These are phyloP conservation scores for Leptomonas seymouri DNA, from an alignment of 208 protist genomes.

Conservation along the genomic window DNA sequence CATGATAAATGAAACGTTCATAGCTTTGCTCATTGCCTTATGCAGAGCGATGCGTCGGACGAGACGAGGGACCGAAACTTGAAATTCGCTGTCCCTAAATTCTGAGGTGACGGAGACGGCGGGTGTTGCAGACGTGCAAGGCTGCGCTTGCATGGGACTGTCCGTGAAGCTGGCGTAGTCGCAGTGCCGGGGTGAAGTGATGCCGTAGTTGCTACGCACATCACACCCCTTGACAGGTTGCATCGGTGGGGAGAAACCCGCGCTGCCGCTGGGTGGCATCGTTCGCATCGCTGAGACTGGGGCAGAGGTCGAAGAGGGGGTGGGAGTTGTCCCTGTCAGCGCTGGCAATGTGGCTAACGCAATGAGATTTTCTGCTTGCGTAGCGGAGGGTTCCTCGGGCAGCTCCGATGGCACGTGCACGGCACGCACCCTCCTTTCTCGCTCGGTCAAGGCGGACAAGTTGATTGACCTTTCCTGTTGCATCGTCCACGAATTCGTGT, in stretches of 20 bases:
- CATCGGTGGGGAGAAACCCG: neutral
- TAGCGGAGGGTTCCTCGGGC: neutral
- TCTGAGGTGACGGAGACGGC: neutral
- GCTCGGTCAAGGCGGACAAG: neutral
- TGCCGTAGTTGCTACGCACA: neutral
- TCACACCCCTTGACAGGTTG: neutral
- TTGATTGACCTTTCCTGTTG: neutral
- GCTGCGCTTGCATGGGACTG: neutral
- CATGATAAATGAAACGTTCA: neutral
- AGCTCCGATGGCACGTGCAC: neutral
- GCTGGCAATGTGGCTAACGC: neutral
- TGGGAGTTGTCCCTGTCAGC: neutral
- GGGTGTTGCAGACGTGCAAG: neutral
- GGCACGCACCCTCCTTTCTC: neutral
- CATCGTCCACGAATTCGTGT: neutral
- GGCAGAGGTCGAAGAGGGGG: neutral
- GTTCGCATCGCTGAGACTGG: neutral
- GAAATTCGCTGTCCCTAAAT: neutral
- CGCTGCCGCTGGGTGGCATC: neutral
- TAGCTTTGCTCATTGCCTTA: neutral
- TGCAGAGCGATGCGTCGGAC: conserved; percentile 3
- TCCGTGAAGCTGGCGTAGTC: neutral
- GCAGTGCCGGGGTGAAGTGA: neutral
- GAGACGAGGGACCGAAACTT: neutral
- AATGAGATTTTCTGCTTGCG: neutral